Base-by-base conservation (phyloP, 169 alveolate species). In the Plasmodium billcollinsi region DNA sequence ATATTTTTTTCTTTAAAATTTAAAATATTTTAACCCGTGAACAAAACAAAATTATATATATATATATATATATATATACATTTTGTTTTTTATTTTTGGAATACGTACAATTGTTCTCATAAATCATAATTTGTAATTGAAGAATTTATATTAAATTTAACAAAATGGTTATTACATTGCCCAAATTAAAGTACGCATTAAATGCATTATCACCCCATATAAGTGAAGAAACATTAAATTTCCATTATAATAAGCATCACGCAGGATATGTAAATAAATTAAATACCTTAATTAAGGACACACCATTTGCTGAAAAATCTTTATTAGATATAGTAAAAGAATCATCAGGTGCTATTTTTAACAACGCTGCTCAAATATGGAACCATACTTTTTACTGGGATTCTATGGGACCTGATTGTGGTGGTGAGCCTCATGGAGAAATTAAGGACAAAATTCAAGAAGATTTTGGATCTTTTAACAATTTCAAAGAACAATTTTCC, bases 171-270 rank as follows among this genome's bases (percentile, higher is more conserved):
- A 96, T 97, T 93, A 91, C 92, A 59, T 88, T 96, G 39, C 99
- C 98, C 9, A 95, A 98, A 24, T 96, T 98, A 15, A 99, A 99
- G 45, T 98, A 97, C 73, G 98, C 97, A 33, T 90, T 94, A 75
- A 97, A 94, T 72, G 98, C 97, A 50, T 95, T 98, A 61, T 97
- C 95, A 52, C 99, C 99, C 56, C 98, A 96, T 62, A 95, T 98
- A 63, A 96, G 99, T 49, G 97, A 95, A 47, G 97, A 97, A 61
- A 95, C 98, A 9, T 89, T 98, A 18, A 95, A 96, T 47, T 96
- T 93, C 88, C 99, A 98, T 92, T 96, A 98, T 92, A 98, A 98
- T 58, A 97, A 97, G 88, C 99, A 98, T 89, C 99, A 98, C 88
- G 97, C 97, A 29, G 97, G 98, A 18, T 98, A 98, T 85, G 98